Evolutionary conservation across 2,329 filamentous ascomycete species (phyloP), one percentile per base, ranked within the genome.

Genomic region (Whalleya microplaca): DNA sequence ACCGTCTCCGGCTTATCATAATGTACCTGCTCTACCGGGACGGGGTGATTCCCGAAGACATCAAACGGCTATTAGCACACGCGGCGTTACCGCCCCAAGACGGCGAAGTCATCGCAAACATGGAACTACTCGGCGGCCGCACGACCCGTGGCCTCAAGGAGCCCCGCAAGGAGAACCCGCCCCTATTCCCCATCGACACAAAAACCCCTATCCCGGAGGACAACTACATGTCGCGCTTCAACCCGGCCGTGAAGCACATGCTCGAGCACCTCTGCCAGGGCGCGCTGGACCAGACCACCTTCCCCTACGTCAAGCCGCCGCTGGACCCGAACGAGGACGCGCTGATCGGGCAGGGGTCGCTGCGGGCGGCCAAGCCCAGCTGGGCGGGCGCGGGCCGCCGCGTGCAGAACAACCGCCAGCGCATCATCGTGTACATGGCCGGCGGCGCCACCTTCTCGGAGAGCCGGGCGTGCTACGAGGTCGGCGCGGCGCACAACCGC

Each of bases 381-480:
- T 99, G 95, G 95, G 95, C 95, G 1, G 91, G 91, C 51, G 88
- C 90, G 9, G 87, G 92, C 43, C 83, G 89, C 45, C 84, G 86
- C 23, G 87, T 79, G 56, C 85, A 81, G 58, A 94, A 98, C 71
- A 96, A 93, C 63, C 86, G 89, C 51, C 95, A 99, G 72, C 87
- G 95, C 50, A 83, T 98, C 51, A 90, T 99, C 56, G 88, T 98
- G 16, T 98, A 96, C 72, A 89, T 98, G 83, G 95, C 94, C 1
- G 95, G 95, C 46, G 95, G 95, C 44, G 95, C 95, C 19, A 98
- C 95, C 0, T 96, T 94, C 72, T 92, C 91, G 4, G 95, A 99
- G 75, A 84, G 91, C 29, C 86, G 95, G 23, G 84, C 87, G 12
- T 99, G 95, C 76, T 98, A 98, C 71, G 92, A 97, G 67, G 78